A percentile compares a stretch with the other conserved stretches of the same genome.
Evolutionary conservation across 345 rosid genomes (phyloP).

Genomic region (Eucalyptus leucophloia): DNA sequence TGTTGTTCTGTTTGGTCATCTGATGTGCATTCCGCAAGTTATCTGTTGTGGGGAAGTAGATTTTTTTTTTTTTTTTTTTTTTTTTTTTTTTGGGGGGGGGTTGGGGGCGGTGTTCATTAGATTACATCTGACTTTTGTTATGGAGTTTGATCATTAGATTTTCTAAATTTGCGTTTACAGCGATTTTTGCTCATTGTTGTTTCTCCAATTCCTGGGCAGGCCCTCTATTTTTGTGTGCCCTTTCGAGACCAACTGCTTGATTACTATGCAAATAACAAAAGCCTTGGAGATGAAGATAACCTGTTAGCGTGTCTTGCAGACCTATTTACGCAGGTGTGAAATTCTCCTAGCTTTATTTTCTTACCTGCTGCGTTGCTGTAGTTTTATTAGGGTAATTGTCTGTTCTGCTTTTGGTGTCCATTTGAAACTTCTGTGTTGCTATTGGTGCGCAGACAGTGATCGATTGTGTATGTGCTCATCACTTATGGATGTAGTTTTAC

Average conservation of each 20-base stretch:
- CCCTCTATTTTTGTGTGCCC: conserved; percentile 95
- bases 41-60: neutral
- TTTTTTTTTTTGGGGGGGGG: too few relatives aligned
- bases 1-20: neutral
- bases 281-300: conserved; percentile 78
- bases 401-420: neutral
- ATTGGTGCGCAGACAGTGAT: neutral
- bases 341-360: neutral
- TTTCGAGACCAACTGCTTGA: conserved; percentile 98
- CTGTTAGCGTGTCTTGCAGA: conserved; percentile 96
- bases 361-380: neutral
- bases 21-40: neutral
- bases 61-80: too few relatives aligned
- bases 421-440: neutral
- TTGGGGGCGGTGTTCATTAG: neutral
- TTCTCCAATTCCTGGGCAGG: conserved; percentile 33
- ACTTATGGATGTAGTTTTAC: neutral
- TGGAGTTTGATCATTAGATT: neutral
- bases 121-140: neutral
- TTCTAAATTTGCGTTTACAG: neutral
- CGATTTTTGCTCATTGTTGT: neutral
- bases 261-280: conserved; percentile 73
- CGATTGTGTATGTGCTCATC: neutral
- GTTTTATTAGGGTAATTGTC: neutral
- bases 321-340: conserved; percentile 77